A percentile compares a stretch with the other conserved stretches of the same genome.
Evolutionary conservation across 2,329 filamentous ascomycete species (phyloP).

Genomic region (Curvularia verruculosa): DNA sequence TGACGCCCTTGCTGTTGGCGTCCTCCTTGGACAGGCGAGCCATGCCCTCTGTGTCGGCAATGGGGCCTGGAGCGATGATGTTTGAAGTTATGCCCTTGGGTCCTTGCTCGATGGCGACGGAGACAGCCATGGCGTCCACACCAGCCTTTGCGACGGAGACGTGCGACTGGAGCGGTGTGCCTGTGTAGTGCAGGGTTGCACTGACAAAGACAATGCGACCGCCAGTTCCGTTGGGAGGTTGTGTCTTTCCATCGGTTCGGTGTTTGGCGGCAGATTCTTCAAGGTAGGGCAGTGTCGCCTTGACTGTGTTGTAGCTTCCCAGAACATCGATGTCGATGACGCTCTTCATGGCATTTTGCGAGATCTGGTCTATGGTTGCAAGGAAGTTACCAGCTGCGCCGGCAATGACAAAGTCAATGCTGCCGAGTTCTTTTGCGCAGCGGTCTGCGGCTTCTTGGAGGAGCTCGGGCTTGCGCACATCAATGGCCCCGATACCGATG

Average conservation of each 20-base stretch:
- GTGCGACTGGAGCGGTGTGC: conserved; percentile 83
- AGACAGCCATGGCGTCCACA: conserved; percentile 82
- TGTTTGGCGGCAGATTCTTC: conserved; percentile 72
- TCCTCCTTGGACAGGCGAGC: conserved; percentile 50
- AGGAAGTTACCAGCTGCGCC: conserved; percentile 97
- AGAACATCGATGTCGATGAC: conserved; percentile 97
- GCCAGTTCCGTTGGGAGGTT: conserved; percentile 61
- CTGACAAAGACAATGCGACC: conserved; percentile 90
- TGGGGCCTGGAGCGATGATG: conserved; percentile 85
- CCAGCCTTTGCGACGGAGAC: conserved; percentile 91
- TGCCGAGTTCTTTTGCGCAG: conserved; percentile 81
- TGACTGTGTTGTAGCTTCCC: conserved; percentile 92
- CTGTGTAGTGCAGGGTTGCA: conserved; percentile 89
- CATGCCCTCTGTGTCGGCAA: conserved; percentile 76
- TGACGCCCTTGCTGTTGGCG: conserved; percentile 36
- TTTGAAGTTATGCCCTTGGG: conserved; percentile 87
- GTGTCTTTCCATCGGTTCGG: conserved; percentile 63
- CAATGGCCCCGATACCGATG: conserved; percentile 76
- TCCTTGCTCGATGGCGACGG: conserved; percentile 85
- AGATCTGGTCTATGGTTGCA: conserved; percentile 80
- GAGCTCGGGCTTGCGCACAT: conserved; percentile 71
- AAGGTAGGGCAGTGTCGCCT: conserved; percentile 85
- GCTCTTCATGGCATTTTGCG: conserved; percentile 87
- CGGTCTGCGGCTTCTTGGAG: conserved; percentile 76
- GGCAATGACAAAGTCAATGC: conserved; percentile 91